A percentile compares a stretch with the other conserved stretches of the same genome.
phyloP scores from a whole-genome alignment of 1,284 basidiomycete genomes.

The Malassezia psittaci region DNA sequence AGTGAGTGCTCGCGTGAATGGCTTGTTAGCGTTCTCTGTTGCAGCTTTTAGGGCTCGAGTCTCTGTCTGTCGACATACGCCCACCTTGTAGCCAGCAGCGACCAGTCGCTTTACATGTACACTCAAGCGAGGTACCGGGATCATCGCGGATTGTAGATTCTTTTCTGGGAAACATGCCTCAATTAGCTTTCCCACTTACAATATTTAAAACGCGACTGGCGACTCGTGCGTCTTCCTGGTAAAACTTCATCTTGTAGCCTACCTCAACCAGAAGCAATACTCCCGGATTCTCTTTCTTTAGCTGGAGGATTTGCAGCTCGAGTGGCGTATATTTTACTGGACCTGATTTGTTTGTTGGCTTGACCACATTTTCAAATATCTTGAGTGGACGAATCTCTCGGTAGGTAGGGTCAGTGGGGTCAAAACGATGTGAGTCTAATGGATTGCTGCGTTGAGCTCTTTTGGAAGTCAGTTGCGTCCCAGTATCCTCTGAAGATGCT shows the following conservation, averaged over 20 bases:
- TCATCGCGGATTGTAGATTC: constrained; percentile 71
- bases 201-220: constrained; percentile 75
- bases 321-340: constrained; percentile 52
- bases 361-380: not conserved
- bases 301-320: constrained; percentile 40
- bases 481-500: not conserved
- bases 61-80: constrained; percentile 78
- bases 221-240: constrained; percentile 77
- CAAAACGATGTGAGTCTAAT: not conserved
- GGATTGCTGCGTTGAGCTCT: not conserved
- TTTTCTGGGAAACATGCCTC: constrained; percentile 61
- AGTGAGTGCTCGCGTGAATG: constrained; percentile 71
- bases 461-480: not conserved
- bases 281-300: constrained; percentile 54
- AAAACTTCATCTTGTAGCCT: constrained; percentile 58
- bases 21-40: constrained; percentile 43
- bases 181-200: constrained; percentile 14
- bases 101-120: constrained; percentile 74
- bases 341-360: not conserved
- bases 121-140: constrained; percentile 68
- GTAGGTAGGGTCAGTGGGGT: not conserved
- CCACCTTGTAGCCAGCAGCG: constrained; percentile 70
- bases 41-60: constrained; percentile 90
- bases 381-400: not conserved
- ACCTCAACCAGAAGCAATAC: constrained; percentile 70